phyloP scores from a whole-genome alignment of 495 filamentous ascomycete species.

The Hypoxylon fuscum region DNA sequence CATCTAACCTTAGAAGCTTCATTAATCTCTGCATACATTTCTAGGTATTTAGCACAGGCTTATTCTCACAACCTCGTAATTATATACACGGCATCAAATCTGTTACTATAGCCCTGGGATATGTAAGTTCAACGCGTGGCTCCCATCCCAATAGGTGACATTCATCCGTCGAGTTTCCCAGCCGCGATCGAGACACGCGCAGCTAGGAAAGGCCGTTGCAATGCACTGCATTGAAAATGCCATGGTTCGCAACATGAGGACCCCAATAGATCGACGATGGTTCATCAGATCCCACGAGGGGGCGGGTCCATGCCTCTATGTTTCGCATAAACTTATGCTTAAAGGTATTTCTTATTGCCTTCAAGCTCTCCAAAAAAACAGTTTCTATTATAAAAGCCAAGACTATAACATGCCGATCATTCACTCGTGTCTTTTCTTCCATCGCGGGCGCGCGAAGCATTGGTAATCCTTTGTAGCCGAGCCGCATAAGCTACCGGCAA shows the following conservation, averaged over 20 bases:
- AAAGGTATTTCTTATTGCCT: not conserved
- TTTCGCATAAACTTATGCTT: constrained; percentile 1
- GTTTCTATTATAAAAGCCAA: constrained; percentile 4
- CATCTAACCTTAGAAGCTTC: too few relatives aligned
- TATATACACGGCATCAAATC: too few relatives aligned
- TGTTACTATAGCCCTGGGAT: not conserved
- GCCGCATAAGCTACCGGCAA: constrained; percentile 32
- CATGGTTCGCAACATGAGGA: too few relatives aligned
- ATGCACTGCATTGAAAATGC: too few relatives aligned
- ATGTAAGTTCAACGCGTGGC: not conserved
- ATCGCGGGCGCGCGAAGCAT: constrained; percentile 1
- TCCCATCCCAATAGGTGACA: not conserved
- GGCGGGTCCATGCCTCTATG: not conserved
- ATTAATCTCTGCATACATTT: too few relatives aligned
- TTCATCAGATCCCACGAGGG: not conserved
- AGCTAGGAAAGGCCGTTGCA: not conserved
- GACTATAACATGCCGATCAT: not conserved
- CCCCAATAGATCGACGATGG: not conserved
- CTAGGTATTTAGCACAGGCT: too few relatives aligned
- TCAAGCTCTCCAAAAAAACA: not conserved
- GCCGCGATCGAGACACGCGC: not conserved
- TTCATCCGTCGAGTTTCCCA: not conserved
- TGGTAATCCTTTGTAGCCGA: constrained; percentile 18
- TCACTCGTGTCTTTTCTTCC: not conserved
- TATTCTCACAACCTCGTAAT: too few relatives aligned